Evolutionary conservation across 2,329 filamentous ascomycete species (phyloP).

Genomic region (Cryphonectria japonica): DNA sequence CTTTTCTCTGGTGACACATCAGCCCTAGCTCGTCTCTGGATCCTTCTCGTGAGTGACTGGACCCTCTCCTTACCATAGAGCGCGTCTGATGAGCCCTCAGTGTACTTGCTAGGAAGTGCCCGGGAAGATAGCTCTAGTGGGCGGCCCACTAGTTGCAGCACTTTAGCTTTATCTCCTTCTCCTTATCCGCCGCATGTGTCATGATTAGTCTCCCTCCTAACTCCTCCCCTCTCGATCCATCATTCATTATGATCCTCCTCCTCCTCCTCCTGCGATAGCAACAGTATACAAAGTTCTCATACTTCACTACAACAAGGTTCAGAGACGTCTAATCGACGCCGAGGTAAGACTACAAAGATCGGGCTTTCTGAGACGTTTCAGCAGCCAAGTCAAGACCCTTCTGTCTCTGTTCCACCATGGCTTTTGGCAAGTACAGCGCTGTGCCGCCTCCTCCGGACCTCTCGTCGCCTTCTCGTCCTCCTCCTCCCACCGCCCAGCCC

Average conservation of each 20-base stretch:
- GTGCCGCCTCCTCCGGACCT: conserved; percentile 38
- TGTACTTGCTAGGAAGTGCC: background rate
- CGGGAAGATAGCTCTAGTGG: background rate
- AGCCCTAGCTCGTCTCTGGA: too few species aligned
- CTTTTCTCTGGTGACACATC: background rate
- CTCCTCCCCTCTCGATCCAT: background rate
- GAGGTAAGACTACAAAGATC: background rate
- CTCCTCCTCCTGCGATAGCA: too few species aligned
- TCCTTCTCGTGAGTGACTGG: too few species aligned
- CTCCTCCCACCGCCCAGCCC: background rate
- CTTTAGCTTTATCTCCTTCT: conserved; percentile 13
- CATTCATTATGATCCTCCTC: background rate
- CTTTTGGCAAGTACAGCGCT: conserved; percentile 38
- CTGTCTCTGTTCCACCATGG: conserved; percentile 34
- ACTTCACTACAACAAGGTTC: background rate
- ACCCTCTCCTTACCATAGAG: background rate
- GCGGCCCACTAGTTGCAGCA: background rate
- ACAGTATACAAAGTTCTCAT: background rate
- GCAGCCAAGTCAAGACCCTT: background rate
- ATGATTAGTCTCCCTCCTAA: conserved; percentile 5
- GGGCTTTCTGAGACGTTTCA: background rate
- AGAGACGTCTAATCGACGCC: background rate
- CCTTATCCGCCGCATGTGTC: conserved; percentile 16
- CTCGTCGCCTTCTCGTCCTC: background rate
- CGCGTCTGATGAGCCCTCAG: background rate